Evolutionary conservation across 1,284 basidiomycete genomes (phyloP).

Genomic region (Hymenochaete sp.): DNA sequence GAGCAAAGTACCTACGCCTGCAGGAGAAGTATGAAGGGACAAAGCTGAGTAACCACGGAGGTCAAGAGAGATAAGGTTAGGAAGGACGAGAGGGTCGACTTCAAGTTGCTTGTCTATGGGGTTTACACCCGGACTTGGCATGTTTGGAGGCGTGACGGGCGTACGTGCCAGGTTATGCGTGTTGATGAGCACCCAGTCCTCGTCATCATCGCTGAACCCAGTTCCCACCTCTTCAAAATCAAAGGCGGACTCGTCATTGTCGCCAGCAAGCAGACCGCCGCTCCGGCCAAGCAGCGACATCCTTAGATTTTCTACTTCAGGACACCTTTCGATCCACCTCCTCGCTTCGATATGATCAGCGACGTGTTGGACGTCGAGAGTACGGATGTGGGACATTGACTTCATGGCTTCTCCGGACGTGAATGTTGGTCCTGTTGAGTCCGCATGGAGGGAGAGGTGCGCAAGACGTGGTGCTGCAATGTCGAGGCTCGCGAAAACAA

Average conservation of each 20-base stretch:
- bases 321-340: slow-evolving; percentile 1
- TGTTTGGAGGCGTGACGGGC: background rate
- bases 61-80: background rate
- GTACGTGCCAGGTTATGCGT: too few relatives aligned
- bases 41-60: background rate
- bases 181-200: slow-evolving; percentile 3
- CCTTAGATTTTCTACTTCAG: background rate
- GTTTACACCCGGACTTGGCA: too few relatives aligned
- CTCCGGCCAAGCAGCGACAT: background rate
- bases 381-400: slow-evolving; percentile 1
- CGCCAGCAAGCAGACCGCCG: background rate
- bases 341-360: background rate
- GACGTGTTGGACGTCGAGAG: background rate
- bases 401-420: too few relatives aligned
- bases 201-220: background rate
- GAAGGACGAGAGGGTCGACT: too few relatives aligned
- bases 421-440: too few relatives aligned
- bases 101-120: too few relatives aligned
- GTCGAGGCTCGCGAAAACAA: too few relatives aligned
- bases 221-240: background rate
- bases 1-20: background rate
- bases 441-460: too few relatives aligned
- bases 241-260: slow-evolving; percentile 1
- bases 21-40: too few relatives aligned
- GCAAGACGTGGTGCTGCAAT: too few relatives aligned